Base-by-base conservation (phyloP, 208 protist species). In the Acanthamoeba lenticulata region DNA sequence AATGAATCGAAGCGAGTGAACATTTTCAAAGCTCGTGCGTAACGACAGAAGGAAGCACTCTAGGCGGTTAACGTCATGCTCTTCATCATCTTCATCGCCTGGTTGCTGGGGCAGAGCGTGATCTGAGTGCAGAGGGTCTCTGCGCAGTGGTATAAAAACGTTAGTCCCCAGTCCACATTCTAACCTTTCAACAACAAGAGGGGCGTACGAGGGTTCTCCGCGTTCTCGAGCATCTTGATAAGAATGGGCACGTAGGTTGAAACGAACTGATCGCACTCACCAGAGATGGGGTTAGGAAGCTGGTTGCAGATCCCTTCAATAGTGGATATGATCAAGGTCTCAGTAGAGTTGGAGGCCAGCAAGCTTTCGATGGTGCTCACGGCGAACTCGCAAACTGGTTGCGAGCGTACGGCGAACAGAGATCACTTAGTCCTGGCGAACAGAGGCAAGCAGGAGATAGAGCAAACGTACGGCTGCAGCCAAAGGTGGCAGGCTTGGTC, bases 1-100 rank as follows among this genome's bases (percentile, higher is more conserved):
- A 85, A 94, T 96, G 34, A 96, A 72, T 34, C 40, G 27, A 83
- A 83, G 27, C 40, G 34, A 9, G 44, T 60, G 52, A 60, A 60
- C 21, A 19, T n/a, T n/a, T n/a, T n/a, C n/a, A n/a, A n/a, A n/a
- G n/a, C n/a, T n/a, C n/a, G n/a, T n/a, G n/a, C n/a, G n/a, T n/a
- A n/a, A n/a, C n/a, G n/a, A n/a, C n/a, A n/a, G n/a, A n/a, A n/a
- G n/a, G n/a, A n/a, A n/a, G n/a, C n/a, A n/a, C n/a, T n/a, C n/a
- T n/a, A n/a, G n/a, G n/a, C n/a, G n/a, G n/a, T 60, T 15, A 60
- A 60, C 17, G 21, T 60, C 52, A 60, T 60, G 5, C n/a, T 57
- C 52, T 21, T 57, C 2, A 57, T 19, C 47, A 55, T 55, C 47
- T 55, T 55, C 15, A 19, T 24, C 15, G 47, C 0, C 47, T 9